Base-by-base conservation (phyloP, 345 rosid genomes). In the Eucalyptus rudis region DNA sequence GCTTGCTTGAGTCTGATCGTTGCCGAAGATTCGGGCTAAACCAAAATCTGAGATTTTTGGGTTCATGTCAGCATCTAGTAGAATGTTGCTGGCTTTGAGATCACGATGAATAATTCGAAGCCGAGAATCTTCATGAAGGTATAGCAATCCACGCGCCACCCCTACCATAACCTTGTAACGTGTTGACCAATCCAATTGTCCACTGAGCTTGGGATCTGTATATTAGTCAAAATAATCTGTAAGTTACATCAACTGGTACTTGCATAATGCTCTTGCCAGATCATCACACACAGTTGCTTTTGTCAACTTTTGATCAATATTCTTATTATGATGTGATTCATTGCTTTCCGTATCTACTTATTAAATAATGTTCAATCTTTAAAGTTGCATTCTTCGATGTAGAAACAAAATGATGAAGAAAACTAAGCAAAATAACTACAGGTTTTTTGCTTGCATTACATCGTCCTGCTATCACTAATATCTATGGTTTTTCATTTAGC, bases 11-110 rank as follows among this genome's bases (percentile, higher is more conserved):
- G 89, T 86, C 90, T 91, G 92, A 83, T 93, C 89, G 17, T 89
- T 90, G 14, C 91, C 92, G 25, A 95, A 92, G 44, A 95, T 94
- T 87, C 91, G 93, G 13, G 96, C 96, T 94, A 95, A 92, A 51
- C 98, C 96, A 88, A 96, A 95, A 87, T 96, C 98, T 3, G 97
- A 95, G 43, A 95, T 94, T 90, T 95, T 96, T 10, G 96, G 92
- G 59, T 90, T 93, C 97, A 95, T 92, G 0, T 92, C 94, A 13
- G 31, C 68, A 88, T 95, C 96, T 10, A 95, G 59, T 47, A 94
- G 87, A 64, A 95, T 86, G 87, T 96, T 95, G 90, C 96, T 93
- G 4, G 93, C 89, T 90, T 95, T 96, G 24, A 96, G 91, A 88
- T 96, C 96, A 52, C 98, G 95, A 36, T 94, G 97, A 33, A 96